These are phyloP conservation scores for Xylariaceae sp. DNA, from an alignment of 2,329 filamentous ascomycete genomes.

Conservation along the genomic window DNA sequence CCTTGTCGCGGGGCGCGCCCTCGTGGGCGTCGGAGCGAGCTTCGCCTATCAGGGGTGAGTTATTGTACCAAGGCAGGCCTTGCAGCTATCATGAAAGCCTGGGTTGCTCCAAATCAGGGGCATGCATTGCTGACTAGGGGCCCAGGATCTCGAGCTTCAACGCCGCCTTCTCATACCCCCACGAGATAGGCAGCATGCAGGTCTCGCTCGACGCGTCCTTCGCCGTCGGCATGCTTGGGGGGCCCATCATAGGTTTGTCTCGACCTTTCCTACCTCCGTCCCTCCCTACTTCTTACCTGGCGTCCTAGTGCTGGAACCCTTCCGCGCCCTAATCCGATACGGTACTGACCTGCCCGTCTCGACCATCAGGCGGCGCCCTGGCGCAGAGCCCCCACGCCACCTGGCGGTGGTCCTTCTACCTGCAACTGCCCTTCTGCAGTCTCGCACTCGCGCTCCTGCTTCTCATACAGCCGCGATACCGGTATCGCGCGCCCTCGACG, in stretches of 20 bases:
- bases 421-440: constrained; percentile 1
- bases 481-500: too few relatives aligned
- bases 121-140: too few relatives aligned
- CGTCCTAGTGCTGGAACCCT: background rate
- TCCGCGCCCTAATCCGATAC: background rate
- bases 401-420: constrained; percentile 31
- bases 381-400: constrained; percentile 26
- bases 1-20: constrained; percentile 25
- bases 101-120: too few relatives aligned
- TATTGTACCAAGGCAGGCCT: too few relatives aligned
- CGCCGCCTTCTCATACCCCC: constrained; percentile 14
- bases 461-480: background rate
- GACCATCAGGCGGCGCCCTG: constrained; percentile 24
- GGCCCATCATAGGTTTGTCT: constrained; percentile 21
- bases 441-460: constrained; percentile 12
- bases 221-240: constrained; percentile 17
- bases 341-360: background rate
- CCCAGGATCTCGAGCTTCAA: constrained; percentile 13
- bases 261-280: constrained; percentile 18
- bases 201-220: constrained; percentile 16
- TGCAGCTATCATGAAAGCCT: too few relatives aligned
- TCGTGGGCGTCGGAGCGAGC: constrained; percentile 25
- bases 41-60: constrained; percentile 26
- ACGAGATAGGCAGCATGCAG: constrained; percentile 12
- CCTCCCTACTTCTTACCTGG: background rate